Percentiles rank a stretch among this genome's conserved stretches.
Evolutionary conservation across 2,329 filamentous ascomycete genomes (phyloP).

Genomic region (Lachnellula occidentalis): DNA sequence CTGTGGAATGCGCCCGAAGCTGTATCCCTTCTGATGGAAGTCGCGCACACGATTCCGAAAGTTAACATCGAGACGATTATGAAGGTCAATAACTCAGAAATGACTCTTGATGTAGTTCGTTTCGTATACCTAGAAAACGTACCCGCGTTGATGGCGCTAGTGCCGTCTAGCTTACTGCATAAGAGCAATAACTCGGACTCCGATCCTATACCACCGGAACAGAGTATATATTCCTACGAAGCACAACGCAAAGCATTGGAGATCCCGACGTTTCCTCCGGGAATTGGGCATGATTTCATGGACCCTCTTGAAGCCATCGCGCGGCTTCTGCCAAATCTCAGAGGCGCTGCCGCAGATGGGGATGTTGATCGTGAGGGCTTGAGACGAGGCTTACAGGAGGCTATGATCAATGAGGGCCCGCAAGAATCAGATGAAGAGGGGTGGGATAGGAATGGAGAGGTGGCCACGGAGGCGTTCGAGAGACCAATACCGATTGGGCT

Average conservation of each 20-base stretch:
- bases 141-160: constrained; percentile 28
- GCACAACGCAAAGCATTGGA: constrained; percentile 16
- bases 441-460: neutral
- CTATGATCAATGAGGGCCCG: neutral
- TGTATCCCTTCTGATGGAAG: constrained; percentile 56
- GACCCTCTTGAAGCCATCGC: constrained; percentile 26
- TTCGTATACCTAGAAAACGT: constrained; percentile 31
- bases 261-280: neutral
- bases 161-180: constrained; percentile 27
- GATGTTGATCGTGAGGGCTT: neutral
- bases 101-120: constrained; percentile 29
- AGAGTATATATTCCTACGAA: constrained; percentile 28
- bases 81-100: constrained; percentile 17
- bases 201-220: constrained; percentile 31
- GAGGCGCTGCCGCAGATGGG: neutral
- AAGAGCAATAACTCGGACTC: constrained; percentile 30
- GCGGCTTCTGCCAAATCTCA: constrained; percentile 18
- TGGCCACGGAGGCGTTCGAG: neutral
- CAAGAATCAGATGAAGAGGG: neutral
- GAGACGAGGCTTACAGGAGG: constrained; percentile 3
- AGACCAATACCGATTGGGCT: constrained; percentile 3
- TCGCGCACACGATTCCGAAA: constrained; percentile 42
- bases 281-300: constrained; percentile 8
- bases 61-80: constrained; percentile 13
- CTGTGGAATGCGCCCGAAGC: constrained; percentile 68